A percentile compares a stretch with the other conserved stretches of the same genome.
These are phyloP conservation scores for Pseudoturritis turrita DNA, from an alignment of 345 rosid species.

Conservation along the genomic window DNA sequence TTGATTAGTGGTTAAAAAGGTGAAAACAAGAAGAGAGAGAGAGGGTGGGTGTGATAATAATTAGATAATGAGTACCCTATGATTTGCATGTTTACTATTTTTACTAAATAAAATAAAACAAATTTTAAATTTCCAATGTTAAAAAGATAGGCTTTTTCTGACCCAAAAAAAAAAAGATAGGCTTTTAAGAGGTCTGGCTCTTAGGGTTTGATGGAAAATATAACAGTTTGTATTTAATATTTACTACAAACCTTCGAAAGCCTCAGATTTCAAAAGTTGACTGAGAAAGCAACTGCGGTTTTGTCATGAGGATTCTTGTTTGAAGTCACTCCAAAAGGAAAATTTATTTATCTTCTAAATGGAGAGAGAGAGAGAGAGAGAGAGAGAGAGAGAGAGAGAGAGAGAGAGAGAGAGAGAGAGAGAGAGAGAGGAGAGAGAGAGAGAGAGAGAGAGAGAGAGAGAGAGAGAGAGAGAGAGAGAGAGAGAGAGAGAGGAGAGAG, in stretches of 20 bases:
- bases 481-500: background rate
- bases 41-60: slow-evolving; percentile 42
- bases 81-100: slow-evolving; percentile 60
- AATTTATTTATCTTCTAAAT: slow-evolving; percentile 20
- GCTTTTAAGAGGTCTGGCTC: slow-evolving; percentile 21
- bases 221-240: slow-evolving; percentile 11
- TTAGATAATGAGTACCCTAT: slow-evolving; percentile 90
- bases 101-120: background rate
- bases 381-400: slow-evolving; percentile 7
- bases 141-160: slow-evolving; percentile 5
- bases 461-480: slow-evolving; percentile 3
- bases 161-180: slow-evolving; percentile 1
- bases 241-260: slow-evolving; percentile 12
- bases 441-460: background rate
- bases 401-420: slow-evolving; percentile 3
- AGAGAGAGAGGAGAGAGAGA: slow-evolving; percentile 6
- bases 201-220: slow-evolving; percentile 31
- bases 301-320: slow-evolving; percentile 45
- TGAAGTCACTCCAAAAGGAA: slow-evolving; percentile 20
- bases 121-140: slow-evolving; percentile 21
- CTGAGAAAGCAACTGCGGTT: slow-evolving; percentile 36
- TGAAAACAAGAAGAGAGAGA: slow-evolving; percentile 30
- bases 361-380: slow-evolving; percentile 5
- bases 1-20: slow-evolving; percentile 27
- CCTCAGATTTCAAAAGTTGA: slow-evolving; percentile 26